Conservation (phyloP, 805 yeast genomes). For the Hanseniaspora singularis region DNA sequence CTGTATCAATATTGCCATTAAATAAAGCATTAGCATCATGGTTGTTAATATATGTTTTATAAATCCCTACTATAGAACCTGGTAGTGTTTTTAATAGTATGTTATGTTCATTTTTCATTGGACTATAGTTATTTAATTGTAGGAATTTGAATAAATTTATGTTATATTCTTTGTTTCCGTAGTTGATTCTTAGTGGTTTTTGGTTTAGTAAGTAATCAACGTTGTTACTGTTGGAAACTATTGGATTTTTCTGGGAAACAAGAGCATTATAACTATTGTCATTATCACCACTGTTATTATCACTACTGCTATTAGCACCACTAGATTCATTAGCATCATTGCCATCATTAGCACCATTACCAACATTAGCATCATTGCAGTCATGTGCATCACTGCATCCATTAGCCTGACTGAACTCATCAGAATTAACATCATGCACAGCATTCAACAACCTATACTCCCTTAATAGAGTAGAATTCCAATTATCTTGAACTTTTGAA, state of each 20-base stretch:
- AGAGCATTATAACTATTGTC: too few relatives aligned
- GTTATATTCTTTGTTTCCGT: constrained; percentile 27
- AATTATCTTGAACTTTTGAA: constrained; percentile 24
- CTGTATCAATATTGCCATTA: neutral
- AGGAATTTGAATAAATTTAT: neutral
- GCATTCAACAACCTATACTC: constrained; percentile 40
- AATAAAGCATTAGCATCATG: constrained; percentile 18
- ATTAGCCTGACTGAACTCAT: too few relatives aligned
- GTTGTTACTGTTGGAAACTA: too few relatives aligned
- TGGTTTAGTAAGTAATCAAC: neutral
- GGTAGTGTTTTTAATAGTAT: constrained; percentile 22
- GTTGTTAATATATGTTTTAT: constrained; percentile 16
- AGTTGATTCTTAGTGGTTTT: constrained; percentile 35
- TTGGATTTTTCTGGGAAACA: too few relatives aligned
- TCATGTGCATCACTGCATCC: too few relatives aligned
- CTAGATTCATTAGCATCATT: too few relatives aligned
- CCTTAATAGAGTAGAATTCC: constrained; percentile 42
- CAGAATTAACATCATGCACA: constrained; percentile 35
- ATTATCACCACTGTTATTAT: too few relatives aligned
- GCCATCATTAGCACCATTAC: too few relatives aligned
- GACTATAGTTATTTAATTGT: neutral
- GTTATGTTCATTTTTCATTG: constrained; percentile 4
- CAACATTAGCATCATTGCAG: too few relatives aligned
- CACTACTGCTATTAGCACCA: too few relatives aligned
- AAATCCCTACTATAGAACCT: constrained; percentile 29